Base-by-base conservation (phyloP, 2,329 filamentous ascomycete genomes). In the Aspergillus phoenicis region DNA sequence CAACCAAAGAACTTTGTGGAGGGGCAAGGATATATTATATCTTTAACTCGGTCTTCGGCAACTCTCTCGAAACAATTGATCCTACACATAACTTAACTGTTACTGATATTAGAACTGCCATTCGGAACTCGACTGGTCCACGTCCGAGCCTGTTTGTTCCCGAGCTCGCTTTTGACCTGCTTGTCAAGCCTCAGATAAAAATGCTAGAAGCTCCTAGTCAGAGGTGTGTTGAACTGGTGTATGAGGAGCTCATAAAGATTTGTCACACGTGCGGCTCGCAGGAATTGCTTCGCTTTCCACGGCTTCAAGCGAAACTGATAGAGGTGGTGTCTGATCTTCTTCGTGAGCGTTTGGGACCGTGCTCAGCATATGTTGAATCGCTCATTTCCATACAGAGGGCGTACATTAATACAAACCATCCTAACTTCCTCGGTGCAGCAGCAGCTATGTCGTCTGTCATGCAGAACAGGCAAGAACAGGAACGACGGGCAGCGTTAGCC, bases 321-420 rank as follows among this genome's bases (percentile, higher is more conserved):
- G 95, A 99, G 78, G 94, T 97, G 17, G 95, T 99, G 2, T 98
- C 95, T 6, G 95, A 99, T 75, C 87, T 99, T 48, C 84, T 99
- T 55, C 89, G 95, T 58, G 95, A 99, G 80, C 87, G 94, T 62
- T 84, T 99, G 5, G 95, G 95, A 2, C 95, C 95, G 10, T 88
- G 91, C 59, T 96, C 94, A 2, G 85, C 80, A 56, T 99, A 99
- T 68, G 95, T 99, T 47, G 95, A 97, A 77, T 98, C 94, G 43
- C 84, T 99, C 64, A 99, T 99, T 67, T 90, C 95, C 26, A 99
- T 99, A 62, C 95, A 99, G 78, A 87, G 95, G 67, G 95, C 95
- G 20, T 99, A 99, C 78, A 98, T 99, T 80, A 99, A 99, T 81
- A 99, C 95, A 45, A 99, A 99, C 73, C 95, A 99, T 75, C 95